These are phyloP conservation scores for Colletotrichum tabaci DNA, from an alignment of 2,329 filamentous ascomycete species.

Conservation along the genomic window DNA sequence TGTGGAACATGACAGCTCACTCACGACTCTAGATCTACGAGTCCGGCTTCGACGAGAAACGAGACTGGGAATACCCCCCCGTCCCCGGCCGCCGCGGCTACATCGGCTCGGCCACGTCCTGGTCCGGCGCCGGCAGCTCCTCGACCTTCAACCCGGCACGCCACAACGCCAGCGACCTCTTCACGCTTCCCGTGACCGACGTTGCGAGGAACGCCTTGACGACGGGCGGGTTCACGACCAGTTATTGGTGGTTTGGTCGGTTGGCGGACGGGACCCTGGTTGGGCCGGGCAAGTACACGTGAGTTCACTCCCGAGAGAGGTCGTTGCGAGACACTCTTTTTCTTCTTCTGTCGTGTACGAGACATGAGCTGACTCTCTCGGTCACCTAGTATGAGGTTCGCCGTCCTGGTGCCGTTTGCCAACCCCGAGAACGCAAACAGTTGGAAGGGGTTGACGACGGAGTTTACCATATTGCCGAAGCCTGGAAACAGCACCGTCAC, in stretches of 20 bases:
- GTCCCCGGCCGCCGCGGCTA: slow-evolving; percentile 55
- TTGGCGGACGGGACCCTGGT: slow-evolving; percentile 58
- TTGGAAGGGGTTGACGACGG: slow-evolving; percentile 37
- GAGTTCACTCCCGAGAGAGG: background rate
- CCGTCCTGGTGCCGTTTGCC: slow-evolving; percentile 26
- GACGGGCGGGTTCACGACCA: slow-evolving; percentile 49
- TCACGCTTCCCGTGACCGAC: slow-evolving; percentile 52
- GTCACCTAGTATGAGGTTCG: slow-evolving; percentile 29
- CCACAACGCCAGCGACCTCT: slow-evolving; percentile 56
- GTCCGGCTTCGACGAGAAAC: slow-evolving; percentile 54
- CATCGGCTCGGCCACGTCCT: slow-evolving; percentile 57
- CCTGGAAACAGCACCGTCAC: slow-evolving; percentile 11
- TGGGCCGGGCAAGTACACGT: slow-evolving; percentile 59
- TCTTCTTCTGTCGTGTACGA: too few relatives aligned
- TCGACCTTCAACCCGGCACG: slow-evolving; percentile 51
- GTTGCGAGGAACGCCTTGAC: slow-evolving; percentile 48
- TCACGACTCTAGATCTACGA: slow-evolving; percentile 53
- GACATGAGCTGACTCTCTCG: background rate
- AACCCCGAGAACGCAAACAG: slow-evolving; percentile 7
- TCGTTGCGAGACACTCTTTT: too few relatives aligned
- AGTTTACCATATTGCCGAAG: slow-evolving; percentile 27
- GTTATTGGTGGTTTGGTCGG: slow-evolving; percentile 60
- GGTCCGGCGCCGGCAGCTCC: slow-evolving; percentile 46
- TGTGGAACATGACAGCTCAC: background rate
- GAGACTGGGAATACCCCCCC: slow-evolving; percentile 60